These are phyloP conservation scores for Phytophthora cryptogea DNA, from an alignment of 352 stramenopile genomes.

Conservation along the genomic window DNA sequence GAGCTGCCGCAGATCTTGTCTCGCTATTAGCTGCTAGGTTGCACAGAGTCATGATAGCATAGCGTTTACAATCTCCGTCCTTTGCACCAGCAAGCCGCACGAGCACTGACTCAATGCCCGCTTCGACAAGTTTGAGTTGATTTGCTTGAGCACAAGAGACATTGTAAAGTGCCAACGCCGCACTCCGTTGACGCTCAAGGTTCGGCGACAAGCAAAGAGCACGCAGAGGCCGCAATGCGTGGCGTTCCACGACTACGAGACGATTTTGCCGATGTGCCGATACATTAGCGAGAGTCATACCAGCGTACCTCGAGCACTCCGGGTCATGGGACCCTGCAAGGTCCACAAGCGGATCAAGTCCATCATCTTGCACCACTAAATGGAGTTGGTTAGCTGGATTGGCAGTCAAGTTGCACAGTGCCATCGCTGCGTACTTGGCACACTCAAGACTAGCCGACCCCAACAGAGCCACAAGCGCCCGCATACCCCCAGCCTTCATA, in stretches of 20 bases:
- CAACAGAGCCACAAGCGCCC: conserved; percentile 66
- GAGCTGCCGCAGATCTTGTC: conserved; percentile 83
- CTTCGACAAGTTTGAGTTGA: conserved; percentile 89
- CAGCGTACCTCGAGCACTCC: conserved; percentile 89
- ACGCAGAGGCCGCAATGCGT: conserved; percentile 79
- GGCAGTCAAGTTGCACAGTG: conserved; percentile 94
- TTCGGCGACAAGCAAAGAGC: conserved; percentile 80
- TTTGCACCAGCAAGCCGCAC: conserved; percentile 80
- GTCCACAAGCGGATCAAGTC: conserved; percentile 79
- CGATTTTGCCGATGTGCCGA: conserved; percentile 90
- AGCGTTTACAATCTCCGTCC: conserved; percentile 94
- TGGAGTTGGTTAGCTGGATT: conserved; percentile 91
- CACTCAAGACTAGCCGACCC: conserved; percentile 54
- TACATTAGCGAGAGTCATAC: conserved; percentile 95
- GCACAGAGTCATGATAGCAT: conserved; percentile 93
- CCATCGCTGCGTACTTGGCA: conserved; percentile 92
- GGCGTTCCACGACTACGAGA: conserved; percentile 86
- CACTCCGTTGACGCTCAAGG: conserved; percentile 91
- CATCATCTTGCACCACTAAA: conserved; percentile 82
- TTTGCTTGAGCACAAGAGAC: conserved; percentile 92
- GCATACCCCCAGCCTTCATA: conserved; percentile 76
- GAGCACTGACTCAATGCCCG: conserved; percentile 87
- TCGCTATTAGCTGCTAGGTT: conserved; percentile 96
- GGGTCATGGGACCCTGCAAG: conserved; percentile 67
- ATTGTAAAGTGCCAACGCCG: conserved; percentile 94